Conservation (phyloP, 2,329 filamentous ascomycete genomes). For the Dactylellina parvicollis region DNA sequence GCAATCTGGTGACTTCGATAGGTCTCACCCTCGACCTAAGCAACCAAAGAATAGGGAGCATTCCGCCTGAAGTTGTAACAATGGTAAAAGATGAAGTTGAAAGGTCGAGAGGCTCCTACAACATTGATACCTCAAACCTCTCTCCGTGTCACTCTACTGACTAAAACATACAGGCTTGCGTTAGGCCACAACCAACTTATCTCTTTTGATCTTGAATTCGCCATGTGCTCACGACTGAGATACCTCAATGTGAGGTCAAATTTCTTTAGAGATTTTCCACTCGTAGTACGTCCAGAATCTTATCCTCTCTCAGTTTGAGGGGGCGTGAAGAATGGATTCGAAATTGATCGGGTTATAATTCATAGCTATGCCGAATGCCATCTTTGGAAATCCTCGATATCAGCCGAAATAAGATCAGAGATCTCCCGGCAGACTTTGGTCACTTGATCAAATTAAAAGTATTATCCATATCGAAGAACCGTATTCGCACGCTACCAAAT, state of each 20-base stretch:
- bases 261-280: slow-evolving; percentile 57
- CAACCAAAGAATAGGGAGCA: slow-evolving; percentile 64
- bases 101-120: slow-evolving; percentile 61
- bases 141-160: slow-evolving; percentile 14
- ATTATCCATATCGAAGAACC: slow-evolving; percentile 58
- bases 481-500: slow-evolving; percentile 56
- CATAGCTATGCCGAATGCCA: slow-evolving; percentile 56
- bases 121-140: neutral
- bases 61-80: slow-evolving; percentile 66
- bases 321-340: neutral
- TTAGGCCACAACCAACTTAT: slow-evolving; percentile 66
- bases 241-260: slow-evolving; percentile 58
- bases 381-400: slow-evolving; percentile 58
- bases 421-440: slow-evolving; percentile 56
- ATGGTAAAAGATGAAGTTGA: slow-evolving; percentile 67
- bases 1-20: slow-evolving; percentile 22
- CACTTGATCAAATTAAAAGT: slow-evolving; percentile 57
- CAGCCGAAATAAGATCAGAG: slow-evolving; percentile 57
- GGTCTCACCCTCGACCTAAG: slow-evolving; percentile 66
- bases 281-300: slow-evolving; percentile 49
- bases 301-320: neutral
- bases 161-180: slow-evolving; percentile 60
- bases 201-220: slow-evolving; percentile 57
- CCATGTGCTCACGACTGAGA: slow-evolving; percentile 55
- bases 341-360: neutral